Evolutionary conservation across 2,329 filamentous ascomycete genomes (phyloP), one percentile per base, ranked within the genome.

Genomic region (Simplicillium aogashimaense): DNA sequence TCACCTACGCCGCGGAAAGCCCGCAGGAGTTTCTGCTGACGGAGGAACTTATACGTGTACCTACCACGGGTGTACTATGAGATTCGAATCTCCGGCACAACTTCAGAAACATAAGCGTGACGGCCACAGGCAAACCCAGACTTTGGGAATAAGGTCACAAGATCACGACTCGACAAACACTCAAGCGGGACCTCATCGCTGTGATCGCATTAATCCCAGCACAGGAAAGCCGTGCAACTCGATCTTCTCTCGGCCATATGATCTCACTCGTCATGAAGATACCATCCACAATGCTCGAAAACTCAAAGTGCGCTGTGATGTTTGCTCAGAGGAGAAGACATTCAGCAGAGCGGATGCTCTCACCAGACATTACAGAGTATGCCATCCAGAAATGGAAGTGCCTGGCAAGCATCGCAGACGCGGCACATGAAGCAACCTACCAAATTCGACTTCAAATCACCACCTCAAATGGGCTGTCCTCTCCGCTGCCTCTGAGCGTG

Each of bases 41-140:
- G 76, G 81, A 15, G 90, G 90, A 11, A 95, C 89, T 0, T 98
- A 95, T 64, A 94, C 89, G 1, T 98, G 92, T 62, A 95, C 89
- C 1, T 95, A 95, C 53, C 88, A 94, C 53, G 87, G 88, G 10
- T 97, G 92, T 57, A 81, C 81, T 1, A 70, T 83, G 49, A 83
- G 92, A 39, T 98, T 98, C 55, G 86, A 94, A 50, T 87, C 87
- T 1, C 87, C 88, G 4, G 73, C 79, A 8, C 79, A 89, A 50
- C 72, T 98, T 3, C 89, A 97, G 59, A 92, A 92, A 64, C 92
- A 98, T 67, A 95, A 95, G 69, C 80, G 89, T 17, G 92, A 98
- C 57, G 86, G 82, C 5, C 92, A 98, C 58, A 78, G 90, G 37
- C 83, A 86, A 50, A 78, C 76, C n/a, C 80, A 70, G 52, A 72